Percentiles rank a stretch among this genome's conserved stretches.
Evolutionary conservation across 306 rosid genomes (phyloP).

Genomic region (Adenanthera pavonina): DNA sequence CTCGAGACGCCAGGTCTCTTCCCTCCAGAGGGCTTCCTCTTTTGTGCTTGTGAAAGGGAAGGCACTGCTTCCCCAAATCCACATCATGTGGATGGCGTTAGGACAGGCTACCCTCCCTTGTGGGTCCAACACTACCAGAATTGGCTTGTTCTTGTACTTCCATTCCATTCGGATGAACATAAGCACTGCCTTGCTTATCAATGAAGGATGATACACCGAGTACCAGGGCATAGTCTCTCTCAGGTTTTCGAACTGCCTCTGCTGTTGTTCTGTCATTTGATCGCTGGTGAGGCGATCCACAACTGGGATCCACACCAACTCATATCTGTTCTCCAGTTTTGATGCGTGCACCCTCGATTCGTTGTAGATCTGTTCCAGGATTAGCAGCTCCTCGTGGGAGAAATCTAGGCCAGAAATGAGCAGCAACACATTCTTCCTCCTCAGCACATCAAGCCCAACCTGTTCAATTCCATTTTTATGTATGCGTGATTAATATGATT

Average conservation of each 20-base stretch:
- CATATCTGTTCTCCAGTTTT: constrained; percentile 50
- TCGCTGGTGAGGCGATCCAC: constrained; percentile 44
- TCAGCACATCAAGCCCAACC: constrained; percentile 64
- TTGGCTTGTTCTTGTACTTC: constrained; percentile 67
- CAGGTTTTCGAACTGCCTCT: constrained; percentile 48
- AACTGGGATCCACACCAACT: constrained; percentile 68
- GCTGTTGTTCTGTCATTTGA: constrained; percentile 41
- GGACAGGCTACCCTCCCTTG: constrained; percentile 67
- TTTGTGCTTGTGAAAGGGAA: constrained; percentile 65
- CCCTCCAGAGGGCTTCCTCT: constrained; percentile 71
- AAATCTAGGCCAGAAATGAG: constrained; percentile 64
- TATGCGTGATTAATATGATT: constrained; percentile 8
- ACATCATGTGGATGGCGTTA: constrained; percentile 81
- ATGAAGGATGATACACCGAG: constrained; percentile 56
- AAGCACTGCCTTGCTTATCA: constrained; percentile 54
- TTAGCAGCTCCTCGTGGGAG: constrained; percentile 57
- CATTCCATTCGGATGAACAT: constrained; percentile 59
- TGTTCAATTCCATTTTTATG: constrained; percentile 45
- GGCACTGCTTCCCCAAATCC: constrained; percentile 75
- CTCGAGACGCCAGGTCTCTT: constrained; percentile 69
- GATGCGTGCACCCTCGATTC: constrained; percentile 56
- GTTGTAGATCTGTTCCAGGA: constrained; percentile 68
- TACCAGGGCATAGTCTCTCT: constrained; percentile 59
- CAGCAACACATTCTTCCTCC: constrained; percentile 69
- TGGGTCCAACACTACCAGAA: constrained; percentile 69